Conservation (phyloP, 2,329 filamentous ascomycete genomes). For the Neophaeococcomyces mojaviensis region DNA sequence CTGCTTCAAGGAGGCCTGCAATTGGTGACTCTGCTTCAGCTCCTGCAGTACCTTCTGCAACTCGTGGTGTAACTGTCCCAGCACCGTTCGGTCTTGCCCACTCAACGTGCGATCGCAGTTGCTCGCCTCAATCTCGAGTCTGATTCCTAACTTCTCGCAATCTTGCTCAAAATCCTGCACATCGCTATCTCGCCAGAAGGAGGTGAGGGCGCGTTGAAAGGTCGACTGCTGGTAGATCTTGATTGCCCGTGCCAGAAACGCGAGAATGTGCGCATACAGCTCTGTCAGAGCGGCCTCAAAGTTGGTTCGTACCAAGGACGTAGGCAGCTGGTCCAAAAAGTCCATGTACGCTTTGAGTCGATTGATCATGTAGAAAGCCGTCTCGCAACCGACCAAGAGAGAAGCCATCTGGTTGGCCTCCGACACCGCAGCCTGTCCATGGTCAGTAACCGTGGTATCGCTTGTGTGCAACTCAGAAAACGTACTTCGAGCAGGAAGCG, state of each 20-base stretch:
- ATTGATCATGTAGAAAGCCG: slow-evolving; percentile 8
- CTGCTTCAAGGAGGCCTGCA: slow-evolving; percentile 5
- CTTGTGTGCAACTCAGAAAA: too few relatives aligned
- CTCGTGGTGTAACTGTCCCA: not conserved
- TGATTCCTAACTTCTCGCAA: slow-evolving; percentile 7
- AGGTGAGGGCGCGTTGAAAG: slow-evolving; percentile 5
- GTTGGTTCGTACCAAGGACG: slow-evolving; percentile 2
- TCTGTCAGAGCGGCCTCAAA: slow-evolving; percentile 7
- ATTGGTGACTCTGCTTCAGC: slow-evolving; percentile 2
- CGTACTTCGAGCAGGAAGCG: slow-evolving; percentile 27
- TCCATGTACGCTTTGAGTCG: slow-evolving; percentile 10
- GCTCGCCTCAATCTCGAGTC: slow-evolving; percentile 10
- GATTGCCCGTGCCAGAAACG: slow-evolving; percentile 11
- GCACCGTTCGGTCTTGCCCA: slow-evolving; percentile 1
- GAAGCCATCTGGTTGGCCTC: slow-evolving; percentile 10
- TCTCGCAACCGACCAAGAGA: slow-evolving; percentile 10
- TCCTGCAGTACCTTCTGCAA: slow-evolving; percentile 1
- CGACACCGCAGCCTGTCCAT: slow-evolving; percentile 6
- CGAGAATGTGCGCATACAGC: slow-evolving; percentile 15
- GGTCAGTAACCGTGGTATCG: slow-evolving; percentile 14
- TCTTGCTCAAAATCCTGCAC: slow-evolving; percentile 8
- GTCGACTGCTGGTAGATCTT: slow-evolving; percentile 11
- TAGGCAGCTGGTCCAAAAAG: slow-evolving; percentile 4
- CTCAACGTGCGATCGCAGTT: slow-evolving; percentile 11
- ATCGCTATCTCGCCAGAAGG: slow-evolving; percentile 10